Percentiles rank a stretch among this genome's conserved stretches.
Evolutionary conservation across 2,329 filamentous ascomycete species (phyloP).

Genomic region (Arthroderma uncinatum): DNA sequence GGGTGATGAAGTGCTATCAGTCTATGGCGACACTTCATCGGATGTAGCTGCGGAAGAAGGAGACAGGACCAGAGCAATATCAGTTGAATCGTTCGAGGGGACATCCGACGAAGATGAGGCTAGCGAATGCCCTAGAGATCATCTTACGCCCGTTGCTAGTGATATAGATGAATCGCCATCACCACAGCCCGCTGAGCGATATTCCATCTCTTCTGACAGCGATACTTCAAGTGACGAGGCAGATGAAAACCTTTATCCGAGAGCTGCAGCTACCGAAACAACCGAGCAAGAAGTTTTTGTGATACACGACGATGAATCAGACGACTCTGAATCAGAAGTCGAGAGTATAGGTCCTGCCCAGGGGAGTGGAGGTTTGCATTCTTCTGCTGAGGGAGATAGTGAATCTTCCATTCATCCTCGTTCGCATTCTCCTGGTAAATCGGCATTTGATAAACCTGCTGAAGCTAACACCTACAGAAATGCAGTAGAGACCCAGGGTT

Average conservation of each 20-base stretch:
- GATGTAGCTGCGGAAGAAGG: not conserved
- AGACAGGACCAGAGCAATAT: not conserved
- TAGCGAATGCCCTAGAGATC: not conserved
- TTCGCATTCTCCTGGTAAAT: not conserved
- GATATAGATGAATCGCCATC: not conserved
- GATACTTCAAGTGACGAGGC: not conserved
- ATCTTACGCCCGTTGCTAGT: not conserved
- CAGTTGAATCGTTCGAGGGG: not conserved
- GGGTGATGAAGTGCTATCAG: not conserved
- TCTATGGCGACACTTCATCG: not conserved
- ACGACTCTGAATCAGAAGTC: not conserved
- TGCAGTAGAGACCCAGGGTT: not conserved
- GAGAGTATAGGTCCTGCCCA: not conserved
- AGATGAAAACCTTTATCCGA: not conserved
- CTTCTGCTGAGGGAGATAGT: not conserved
- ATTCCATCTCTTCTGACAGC: not conserved
- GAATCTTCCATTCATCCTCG: not conserved
- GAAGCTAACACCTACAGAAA: not conserved
- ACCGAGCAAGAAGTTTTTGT: not conserved
- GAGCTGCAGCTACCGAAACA: not conserved
- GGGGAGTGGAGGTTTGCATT: too few relatives aligned
- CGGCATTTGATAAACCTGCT: not conserved
- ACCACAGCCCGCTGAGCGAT: not conserved
- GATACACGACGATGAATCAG: not conserved
- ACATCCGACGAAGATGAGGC: not conserved